These are phyloP conservation scores for Marasmius fiardii DNA, from an alignment of 1,284 basidiomycete genomes.

Conservation along the genomic window DNA sequence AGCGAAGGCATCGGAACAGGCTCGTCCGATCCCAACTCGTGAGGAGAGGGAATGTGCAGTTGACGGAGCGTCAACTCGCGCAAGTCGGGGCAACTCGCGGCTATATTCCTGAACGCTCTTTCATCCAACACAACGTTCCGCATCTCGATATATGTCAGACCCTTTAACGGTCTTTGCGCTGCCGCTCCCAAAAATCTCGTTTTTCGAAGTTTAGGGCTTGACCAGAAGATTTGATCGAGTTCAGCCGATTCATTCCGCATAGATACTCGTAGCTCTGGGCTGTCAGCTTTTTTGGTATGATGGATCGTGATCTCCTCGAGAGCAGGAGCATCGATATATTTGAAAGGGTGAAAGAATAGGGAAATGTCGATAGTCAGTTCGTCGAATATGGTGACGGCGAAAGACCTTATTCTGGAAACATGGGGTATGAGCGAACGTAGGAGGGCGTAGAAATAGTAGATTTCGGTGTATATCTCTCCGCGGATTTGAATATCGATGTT, in stretches of 20 bases:
- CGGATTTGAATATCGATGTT: not conserved
- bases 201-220: not conserved
- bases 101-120: not conserved
- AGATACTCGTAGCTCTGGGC: not conserved
- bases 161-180: not conserved
- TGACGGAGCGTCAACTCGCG: not conserved
- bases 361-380: not conserved
- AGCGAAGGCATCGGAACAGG: not conserved
- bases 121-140: not conserved
- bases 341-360: not conserved
- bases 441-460: not conserved
- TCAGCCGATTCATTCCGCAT: not conserved
- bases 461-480: not conserved
- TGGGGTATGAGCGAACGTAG: not conserved
- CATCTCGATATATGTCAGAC: not conserved
- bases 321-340: not conserved
- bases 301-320: not conserved
- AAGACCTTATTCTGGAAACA: not conserved
- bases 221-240: not conserved
- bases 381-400: not conserved
- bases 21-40: not conserved
- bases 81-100: not conserved
- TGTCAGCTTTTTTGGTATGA: not conserved
- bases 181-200: not conserved
- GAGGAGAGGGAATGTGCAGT: not conserved